Percentiles rank a stretch among this genome's conserved stretches.
Evolutionary conservation across 1,139 yeast species (phyloP).

Genomic region (Hemisphaericaspora subhashii): DNA sequence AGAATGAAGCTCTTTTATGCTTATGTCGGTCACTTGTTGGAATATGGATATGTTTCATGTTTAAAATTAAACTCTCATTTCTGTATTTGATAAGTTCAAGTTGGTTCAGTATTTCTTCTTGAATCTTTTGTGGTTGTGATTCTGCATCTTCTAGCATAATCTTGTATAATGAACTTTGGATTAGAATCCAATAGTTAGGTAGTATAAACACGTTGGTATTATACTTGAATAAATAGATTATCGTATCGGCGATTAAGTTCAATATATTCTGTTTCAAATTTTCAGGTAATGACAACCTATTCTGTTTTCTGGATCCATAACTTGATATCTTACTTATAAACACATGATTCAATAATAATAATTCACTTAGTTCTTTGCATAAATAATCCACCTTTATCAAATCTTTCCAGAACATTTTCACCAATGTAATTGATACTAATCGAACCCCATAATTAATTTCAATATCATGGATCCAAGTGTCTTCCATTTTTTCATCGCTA

Average conservation of each 20-base stretch:
- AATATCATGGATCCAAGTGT: constrained; percentile 16
- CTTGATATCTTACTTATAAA: constrained; percentile 25
- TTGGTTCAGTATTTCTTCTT: constrained; percentile 46
- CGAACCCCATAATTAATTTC: constrained; percentile 40
- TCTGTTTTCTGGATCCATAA: constrained; percentile 1
- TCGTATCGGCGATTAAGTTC: constrained; percentile 28
- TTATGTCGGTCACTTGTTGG: not conserved
- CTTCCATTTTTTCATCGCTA: constrained; percentile 15
- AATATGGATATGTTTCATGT: constrained; percentile 23
- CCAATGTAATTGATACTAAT: constrained; percentile 50
- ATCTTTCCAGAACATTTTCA: constrained; percentile 73
- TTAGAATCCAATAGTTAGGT: constrained; percentile 68
- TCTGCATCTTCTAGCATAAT: constrained; percentile 40
- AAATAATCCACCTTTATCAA: constrained; percentile 53
- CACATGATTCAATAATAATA: constrained; percentile 43
- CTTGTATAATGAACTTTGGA: constrained; percentile 44
- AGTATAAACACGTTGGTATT: constrained; percentile 74
- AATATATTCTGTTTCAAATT: constrained; percentile 24
- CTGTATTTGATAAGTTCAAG: constrained; percentile 63
- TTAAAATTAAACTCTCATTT: constrained; percentile 70
- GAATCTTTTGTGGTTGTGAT: constrained; percentile 28
- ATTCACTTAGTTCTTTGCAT: constrained; percentile 61
- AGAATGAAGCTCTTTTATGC: constrained; percentile 4
- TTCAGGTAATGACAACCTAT: constrained; percentile 10
- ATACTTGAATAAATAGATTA: constrained; percentile 52